Base-by-base conservation (phyloP, 129 eudicot genomes). In the Oenanthe sinensis region DNA sequence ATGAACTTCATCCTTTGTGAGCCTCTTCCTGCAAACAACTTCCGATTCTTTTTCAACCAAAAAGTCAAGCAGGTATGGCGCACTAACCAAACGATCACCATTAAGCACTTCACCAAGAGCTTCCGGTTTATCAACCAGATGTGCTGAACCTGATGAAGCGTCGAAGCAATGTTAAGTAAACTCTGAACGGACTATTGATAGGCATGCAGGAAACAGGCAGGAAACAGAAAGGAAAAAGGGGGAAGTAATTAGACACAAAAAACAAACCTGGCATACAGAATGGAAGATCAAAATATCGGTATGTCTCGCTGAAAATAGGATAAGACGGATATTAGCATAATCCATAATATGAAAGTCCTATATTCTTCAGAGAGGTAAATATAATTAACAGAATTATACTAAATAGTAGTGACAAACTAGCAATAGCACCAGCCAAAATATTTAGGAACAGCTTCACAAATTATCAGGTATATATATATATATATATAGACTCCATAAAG, bases 31-130 rank as follows among this genome's bases (percentile, higher is more conserved):
- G 86, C 91, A 88, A 77, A 88, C 85, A 28, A 83, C 72, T 80
- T 87, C 92, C 0, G 91, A 82, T 72, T 92, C 96, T 73, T 82
- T 92, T 22, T 92, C 92, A n/a, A 84, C 82, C 83, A 88, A 81
- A 69, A 90, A 92, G 75, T 88, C 87, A 15, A 92, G 90, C 46
- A 82, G 86, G 81, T 90, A 92, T 26, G 96, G 97, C 75, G 89
- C 96, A 80, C 89, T 85, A 33, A 92, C 91, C 72, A 92, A 84
- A 76, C 96, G 91, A 39, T 92, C 97, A 65, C 96, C 97, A 78
- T 90, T 92, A 54, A 92, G 78, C 26, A 92, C 90, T 84, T 92
- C 97, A 48, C 93, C 97, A 26, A 92, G 93, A 77, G 91, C 96
- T 88, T 90, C 97, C 43, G 83, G 86, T 78, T 92, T 92, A 82